Evolutionary conservation across 306 rosid species (phyloP), one percentile per base, ranked within the genome.

Genomic region (Castanopsis chinensis): DNA sequence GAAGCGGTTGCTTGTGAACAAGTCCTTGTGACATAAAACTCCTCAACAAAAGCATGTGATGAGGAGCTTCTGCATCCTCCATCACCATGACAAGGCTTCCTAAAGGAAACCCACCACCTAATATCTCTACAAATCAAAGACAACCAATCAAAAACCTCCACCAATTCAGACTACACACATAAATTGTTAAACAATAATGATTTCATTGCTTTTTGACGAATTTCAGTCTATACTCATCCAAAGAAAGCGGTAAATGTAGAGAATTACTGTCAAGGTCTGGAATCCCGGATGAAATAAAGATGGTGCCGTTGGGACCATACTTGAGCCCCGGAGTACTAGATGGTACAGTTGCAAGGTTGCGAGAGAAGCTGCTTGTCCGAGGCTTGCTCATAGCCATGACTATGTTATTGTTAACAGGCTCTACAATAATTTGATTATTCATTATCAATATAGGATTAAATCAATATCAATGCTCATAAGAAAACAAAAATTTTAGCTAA

Each of bases 31-130:
- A 94, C 97, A 92, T 92, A 78, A 94, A 92, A 85, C 90, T 92
- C 83, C 98, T 86, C 82, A 94, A 83, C 72, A 94, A 81, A 89
- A 92, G 97, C 98, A 94, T 92, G 84, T 94, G 98, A 90, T 92
- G 97, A 76, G 97, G 97, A 19, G 97, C 97, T 84, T 94, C 97
- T 35, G 94, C 88, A 88, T 94, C 97, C 90, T 94, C 97, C 93
- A 94, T 90, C 73, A 91, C 87, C 93, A 90, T 83, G 43, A 94
- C 97, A 60, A 94, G 87, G 91, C 93, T 94, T 78, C 97, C 97
- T 75, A 94, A 71, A 63, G 94, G 68, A 85, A 88, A 91, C 6
- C 97, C 98, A 65, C 98, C 98, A 5, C 97, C 96, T 69, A 94
- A 86, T 79, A 92, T 92, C 86, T 88, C 98, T 94, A 75, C 75